Conservation (phyloP, 2,329 filamentous ascomycete species). For the Blastomyces parvus region DNA sequence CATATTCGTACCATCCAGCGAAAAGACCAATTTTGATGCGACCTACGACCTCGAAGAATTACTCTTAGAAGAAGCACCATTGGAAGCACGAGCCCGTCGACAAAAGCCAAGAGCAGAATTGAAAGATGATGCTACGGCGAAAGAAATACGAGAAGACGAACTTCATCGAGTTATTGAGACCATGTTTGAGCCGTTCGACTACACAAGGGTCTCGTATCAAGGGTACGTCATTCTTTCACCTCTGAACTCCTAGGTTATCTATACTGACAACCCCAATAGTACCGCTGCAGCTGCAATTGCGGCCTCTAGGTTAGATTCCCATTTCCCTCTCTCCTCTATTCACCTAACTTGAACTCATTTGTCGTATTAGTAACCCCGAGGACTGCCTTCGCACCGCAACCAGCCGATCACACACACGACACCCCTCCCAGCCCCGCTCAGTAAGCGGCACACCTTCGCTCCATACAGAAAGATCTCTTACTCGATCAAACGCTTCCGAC, state of each 20-base stretch:
- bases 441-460: slow-evolving; percentile 25
- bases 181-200: slow-evolving; percentile 92
- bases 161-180: slow-evolving; percentile 89
- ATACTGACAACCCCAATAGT: slow-evolving; percentile 16
- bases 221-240: slow-evolving; percentile 44
- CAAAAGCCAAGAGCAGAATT: slow-evolving; percentile 89
- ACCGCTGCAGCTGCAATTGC: slow-evolving; percentile 34
- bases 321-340: not conserved
- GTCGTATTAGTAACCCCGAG: slow-evolving; percentile 30
- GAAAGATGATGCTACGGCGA: slow-evolving; percentile 87
- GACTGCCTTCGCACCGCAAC: slow-evolving; percentile 25
- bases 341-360: slow-evolving; percentile 8
- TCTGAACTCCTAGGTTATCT: slow-evolving; percentile 14
- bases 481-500: slow-evolving; percentile 23
- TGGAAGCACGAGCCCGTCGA: slow-evolving; percentile 82
- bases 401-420: slow-evolving; percentile 26
- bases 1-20: slow-evolving; percentile 83
- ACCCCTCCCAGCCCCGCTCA: slow-evolving; percentile 30
- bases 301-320: slow-evolving; percentile 24
- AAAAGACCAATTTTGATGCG: slow-evolving; percentile 98
- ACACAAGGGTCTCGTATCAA: slow-evolving; percentile 71
- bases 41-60: slow-evolving; percentile 96
- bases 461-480: slow-evolving; percentile 24
- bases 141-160: slow-evolving; percentile 90
- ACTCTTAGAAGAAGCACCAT: slow-evolving; percentile 81